phyloP scores from a whole-genome alignment of 2,329 filamentous ascomycete genomes.

The Ambrosiella xylebori region DNA sequence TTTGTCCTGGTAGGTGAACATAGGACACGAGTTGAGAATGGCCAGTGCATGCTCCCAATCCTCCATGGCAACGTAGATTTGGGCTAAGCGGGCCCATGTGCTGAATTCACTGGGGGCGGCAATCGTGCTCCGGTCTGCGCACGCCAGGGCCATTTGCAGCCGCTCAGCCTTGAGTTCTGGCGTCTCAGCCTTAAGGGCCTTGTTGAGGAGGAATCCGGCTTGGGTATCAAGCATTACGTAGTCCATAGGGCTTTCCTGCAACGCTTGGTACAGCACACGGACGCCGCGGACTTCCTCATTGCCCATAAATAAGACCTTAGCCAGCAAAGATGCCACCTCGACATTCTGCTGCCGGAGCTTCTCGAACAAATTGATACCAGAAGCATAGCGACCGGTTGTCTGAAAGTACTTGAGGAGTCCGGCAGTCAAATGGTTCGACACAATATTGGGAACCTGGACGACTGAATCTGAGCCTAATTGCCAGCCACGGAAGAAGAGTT shows the following conservation, averaged over 20 bases:
- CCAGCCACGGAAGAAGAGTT: conserved; percentile 88
- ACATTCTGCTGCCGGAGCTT: conserved; percentile 81
- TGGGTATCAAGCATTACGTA: conserved; percentile 92
- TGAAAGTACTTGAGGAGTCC: conserved; percentile 88
- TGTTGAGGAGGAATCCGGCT: conserved; percentile 76
- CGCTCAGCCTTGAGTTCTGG: conserved; percentile 45
- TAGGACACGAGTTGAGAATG: conserved; percentile 93
- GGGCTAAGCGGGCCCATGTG: conserved; percentile 84
- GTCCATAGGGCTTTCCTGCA: conserved; percentile 91
- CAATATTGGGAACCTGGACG: conserved; percentile 91
- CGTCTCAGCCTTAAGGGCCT: conserved; percentile 43
- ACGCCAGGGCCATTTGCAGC: conserved; percentile 72
- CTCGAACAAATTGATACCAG: conserved; percentile 93
- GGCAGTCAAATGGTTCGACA: conserved; percentile 89
- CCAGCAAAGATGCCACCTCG: conserved; percentile 82
- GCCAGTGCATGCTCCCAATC: conserved; percentile 93
- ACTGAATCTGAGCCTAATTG: conserved; percentile 92
- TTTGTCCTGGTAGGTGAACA: conserved; percentile 99
- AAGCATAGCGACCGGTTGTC: conserved; percentile 84
- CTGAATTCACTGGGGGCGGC: conserved; percentile 93
- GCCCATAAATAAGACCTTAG: conserved; percentile 81
- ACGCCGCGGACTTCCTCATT: conserved; percentile 97
- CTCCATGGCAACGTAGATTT: conserved; percentile 85
- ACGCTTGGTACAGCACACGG: conserved; percentile 66
- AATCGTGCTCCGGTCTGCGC: conserved; percentile 85